A percentile compares a stretch with the other conserved stretches of the same genome.
Conservation (phyloP, 805 yeast species). For the Wickerhamiella bombiphila region DNA sequence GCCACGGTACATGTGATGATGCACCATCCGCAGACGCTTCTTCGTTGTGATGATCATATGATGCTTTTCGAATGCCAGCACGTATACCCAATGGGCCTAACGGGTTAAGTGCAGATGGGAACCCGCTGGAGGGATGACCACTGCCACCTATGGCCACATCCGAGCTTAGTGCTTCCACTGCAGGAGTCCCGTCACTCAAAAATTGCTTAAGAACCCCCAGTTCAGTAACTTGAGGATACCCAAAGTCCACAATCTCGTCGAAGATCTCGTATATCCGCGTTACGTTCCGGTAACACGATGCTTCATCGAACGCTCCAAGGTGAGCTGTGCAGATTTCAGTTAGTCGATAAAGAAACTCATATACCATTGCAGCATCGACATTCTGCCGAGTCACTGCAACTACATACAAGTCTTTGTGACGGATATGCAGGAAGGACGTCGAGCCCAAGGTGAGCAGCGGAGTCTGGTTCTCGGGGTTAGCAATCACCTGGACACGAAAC, state of each 20-base stretch:
- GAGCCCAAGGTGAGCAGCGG: slow-evolving; percentile 81
- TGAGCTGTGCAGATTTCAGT: slow-evolving; percentile 37
- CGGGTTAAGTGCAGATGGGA: background rate
- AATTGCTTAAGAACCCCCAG: slow-evolving; percentile 27
- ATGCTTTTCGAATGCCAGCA: background rate
- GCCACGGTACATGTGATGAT: slow-evolving; percentile 44
- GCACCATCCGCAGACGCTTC: background rate
- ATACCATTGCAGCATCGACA: slow-evolving; percentile 63
- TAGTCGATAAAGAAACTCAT: slow-evolving; percentile 63
- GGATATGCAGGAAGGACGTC: slow-evolving; percentile 74
- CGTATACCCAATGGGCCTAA: background rate
- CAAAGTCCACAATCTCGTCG: slow-evolving; percentile 64
- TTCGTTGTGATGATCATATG: background rate
- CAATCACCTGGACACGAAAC: slow-evolving; percentile 81
- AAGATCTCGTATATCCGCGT: slow-evolving; percentile 57
- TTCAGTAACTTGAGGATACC: slow-evolving; percentile 61
- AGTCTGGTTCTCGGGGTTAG: slow-evolving; percentile 45
- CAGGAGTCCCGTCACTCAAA: slow-evolving; percentile 15
- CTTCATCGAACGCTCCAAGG: slow-evolving; percentile 31
- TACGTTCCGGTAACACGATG: slow-evolving; percentile 48
- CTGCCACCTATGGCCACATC: background rate
- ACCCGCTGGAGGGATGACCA: background rate
- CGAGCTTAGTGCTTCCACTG: background rate
- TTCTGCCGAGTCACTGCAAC: slow-evolving; percentile 86
- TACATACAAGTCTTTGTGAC: slow-evolving; percentile 48